phyloP scores from a whole-genome alignment of 192 early-diverging fungal genomes.

The Backusella mclennaniae region DNA sequence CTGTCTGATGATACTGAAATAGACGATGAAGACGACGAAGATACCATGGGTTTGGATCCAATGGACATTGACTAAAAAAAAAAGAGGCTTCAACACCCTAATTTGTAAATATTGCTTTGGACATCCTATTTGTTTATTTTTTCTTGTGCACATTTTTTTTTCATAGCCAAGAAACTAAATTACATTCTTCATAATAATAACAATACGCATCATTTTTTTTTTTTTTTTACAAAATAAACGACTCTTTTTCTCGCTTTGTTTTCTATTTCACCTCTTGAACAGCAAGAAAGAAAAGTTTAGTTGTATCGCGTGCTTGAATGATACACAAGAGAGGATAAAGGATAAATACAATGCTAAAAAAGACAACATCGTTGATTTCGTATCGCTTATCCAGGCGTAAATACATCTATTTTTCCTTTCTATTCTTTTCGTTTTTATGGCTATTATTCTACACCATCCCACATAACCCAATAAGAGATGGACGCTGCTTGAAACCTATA shows the following conservation, averaged over 20 bases:
- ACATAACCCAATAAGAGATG: neutral
- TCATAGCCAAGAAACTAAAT: neutral
- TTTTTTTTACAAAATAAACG: neutral
- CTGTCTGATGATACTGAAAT: neutral
- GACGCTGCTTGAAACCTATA: neutral
- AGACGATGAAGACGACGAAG: constrained; percentile 4
- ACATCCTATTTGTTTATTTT: neutral
- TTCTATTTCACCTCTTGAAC: neutral
- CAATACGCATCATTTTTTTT: neutral
- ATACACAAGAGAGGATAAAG: neutral
- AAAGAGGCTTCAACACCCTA: neutral
- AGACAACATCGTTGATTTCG: neutral
- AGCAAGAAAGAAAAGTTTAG: neutral
- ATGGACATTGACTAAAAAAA: constrained; percentile 13
- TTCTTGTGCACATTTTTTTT: constrained; percentile 3
- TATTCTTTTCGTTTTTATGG: neutral
- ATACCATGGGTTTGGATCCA: neutral
- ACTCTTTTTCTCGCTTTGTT: neutral
- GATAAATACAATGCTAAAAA: neutral
- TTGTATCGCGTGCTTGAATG: neutral
- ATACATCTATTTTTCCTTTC: neutral
- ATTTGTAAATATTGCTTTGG: neutral
- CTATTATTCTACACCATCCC: neutral
- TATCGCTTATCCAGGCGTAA: neutral
- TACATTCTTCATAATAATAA: constrained; percentile 2